Evolutionary conservation across 306 rosid species (phyloP), one percentile per base, ranked within the genome.

Genomic region (Aeschynomene evenia): DNA sequence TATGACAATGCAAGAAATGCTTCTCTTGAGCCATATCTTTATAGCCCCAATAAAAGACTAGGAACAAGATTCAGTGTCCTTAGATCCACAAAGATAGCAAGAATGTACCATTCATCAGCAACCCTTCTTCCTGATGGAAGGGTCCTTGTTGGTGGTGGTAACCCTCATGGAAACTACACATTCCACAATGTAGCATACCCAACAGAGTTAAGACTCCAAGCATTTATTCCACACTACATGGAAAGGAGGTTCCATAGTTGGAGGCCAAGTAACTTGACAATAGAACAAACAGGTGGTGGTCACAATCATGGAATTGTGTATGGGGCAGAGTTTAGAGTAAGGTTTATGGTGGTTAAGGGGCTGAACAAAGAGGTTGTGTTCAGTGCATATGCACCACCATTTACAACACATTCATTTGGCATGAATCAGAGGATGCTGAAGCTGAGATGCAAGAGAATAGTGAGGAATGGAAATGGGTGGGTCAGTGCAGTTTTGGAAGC

Each of bases 21-120:
- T 56, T 81, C 96, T 11, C 86, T 43, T 15, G 71, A 64, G 43
- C 97, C 98, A 49, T 88, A 74, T 62, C 90, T 85, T 13, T 90
- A 93, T 56, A 71, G 52, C 16, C 93, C 96, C 2, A 80, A 68
- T 0, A 77, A 61, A 31, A 20, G 13, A 50, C 22, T 34, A 1
- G 95, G 92, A 7, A 77, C 21, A 73, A 84, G 98, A 52, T 94
- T 94, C 71, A 65, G 66, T 2, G 39, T 85, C 61, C 86, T 86
- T 11, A 71, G 39, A 28, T 59, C 84, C 9, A 86, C 92, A 9
- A 83, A 70, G 57, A 84, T 90, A 40, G 83, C 97, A 0, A 84
- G 98, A 81, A 69, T 94, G 90, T 81, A 88, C 49, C 98, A 90
- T 48, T 94, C 95, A 4, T 75, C 96, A 1, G 97, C 97, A 21